These are phyloP conservation scores for Marasmius tenuissimus DNA, from an alignment of 1,284 basidiomycete genomes.

Conservation along the genomic window DNA sequence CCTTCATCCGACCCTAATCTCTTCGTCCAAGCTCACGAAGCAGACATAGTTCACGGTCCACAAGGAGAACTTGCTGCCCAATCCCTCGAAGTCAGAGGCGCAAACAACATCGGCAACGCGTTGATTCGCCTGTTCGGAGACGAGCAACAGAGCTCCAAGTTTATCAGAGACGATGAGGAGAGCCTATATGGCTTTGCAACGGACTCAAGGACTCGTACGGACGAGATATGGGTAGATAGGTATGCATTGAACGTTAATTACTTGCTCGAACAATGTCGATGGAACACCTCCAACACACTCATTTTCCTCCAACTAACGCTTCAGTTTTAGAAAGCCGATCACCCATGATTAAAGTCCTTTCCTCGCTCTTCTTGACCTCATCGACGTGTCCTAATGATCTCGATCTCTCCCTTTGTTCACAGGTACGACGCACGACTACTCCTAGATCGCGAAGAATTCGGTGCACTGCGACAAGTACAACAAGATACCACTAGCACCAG, in stretches of 20 bases:
- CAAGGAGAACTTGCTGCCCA: constrained; percentile 39
- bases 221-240: constrained; percentile 22
- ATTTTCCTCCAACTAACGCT: too few species aligned
- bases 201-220: not conserved
- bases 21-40: constrained; percentile 67
- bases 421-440: constrained; percentile 83
- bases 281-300: too few species aligned
- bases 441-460: constrained; percentile 43
- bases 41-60: constrained; percentile 56
- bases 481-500: not conserved
- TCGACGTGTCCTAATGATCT: not conserved
- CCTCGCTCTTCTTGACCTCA: not conserved
- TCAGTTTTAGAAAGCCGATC: too few species aligned
- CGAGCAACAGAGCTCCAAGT: constrained; percentile 7
- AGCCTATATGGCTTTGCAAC: not conserved
- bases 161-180: constrained; percentile 14
- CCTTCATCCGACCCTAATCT: constrained; percentile 32
- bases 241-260: constrained; percentile 5
- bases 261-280: too few species aligned
- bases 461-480: constrained; percentile 22
- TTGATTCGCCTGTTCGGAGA: constrained; percentile 44
- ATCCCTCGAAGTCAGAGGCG: constrained; percentile 44
- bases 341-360: not conserved
- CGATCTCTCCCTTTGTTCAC: constrained; percentile 15
- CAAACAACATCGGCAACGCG: constrained; percentile 33